Evolutionary conservation across 768 basidiomycete species (phyloP).

Genomic region (Lentinus tigrinus): DNA sequence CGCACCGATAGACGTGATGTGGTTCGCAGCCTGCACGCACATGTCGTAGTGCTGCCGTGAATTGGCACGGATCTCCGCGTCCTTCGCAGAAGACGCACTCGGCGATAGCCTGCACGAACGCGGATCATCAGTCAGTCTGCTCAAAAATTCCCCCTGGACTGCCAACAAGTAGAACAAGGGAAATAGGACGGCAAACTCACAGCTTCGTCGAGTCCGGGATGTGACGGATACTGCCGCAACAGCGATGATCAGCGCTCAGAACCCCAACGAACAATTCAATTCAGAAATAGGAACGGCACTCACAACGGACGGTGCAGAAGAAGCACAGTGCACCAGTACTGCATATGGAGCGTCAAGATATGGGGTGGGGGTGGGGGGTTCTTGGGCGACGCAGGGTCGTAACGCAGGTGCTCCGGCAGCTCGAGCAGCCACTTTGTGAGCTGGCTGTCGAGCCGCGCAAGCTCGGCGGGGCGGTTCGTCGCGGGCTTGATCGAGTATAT

Average conservation of each 20-base stretch:
- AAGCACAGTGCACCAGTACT: conserved; percentile 80
- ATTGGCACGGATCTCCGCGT: conserved; percentile 50
- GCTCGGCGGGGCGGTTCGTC: conserved; percentile 57
- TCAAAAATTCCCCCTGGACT: not conserved
- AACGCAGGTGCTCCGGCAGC: conserved; percentile 66
- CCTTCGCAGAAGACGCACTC: conserved; percentile 34
- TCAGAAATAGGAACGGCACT: conserved; percentile 29
- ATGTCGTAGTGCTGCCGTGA: conserved; percentile 70
- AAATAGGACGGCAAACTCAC: conserved; percentile 14
- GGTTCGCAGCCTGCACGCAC: conserved; percentile 75
- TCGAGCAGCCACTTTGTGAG: conserved; percentile 77
- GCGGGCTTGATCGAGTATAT: conserved; percentile 67
- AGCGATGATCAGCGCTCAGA: not conserved
- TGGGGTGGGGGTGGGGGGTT: conserved; percentile 54
- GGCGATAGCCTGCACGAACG: conserved; percentile 8
- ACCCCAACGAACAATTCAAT: not conserved
- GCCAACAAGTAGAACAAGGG: not conserved
- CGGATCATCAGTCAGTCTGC: not conserved
- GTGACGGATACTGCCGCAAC: conserved; percentile 30
- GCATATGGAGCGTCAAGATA: conserved; percentile 76
- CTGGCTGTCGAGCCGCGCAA: conserved; percentile 53
- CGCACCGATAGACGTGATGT: conserved; percentile 69
- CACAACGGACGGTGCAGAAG: conserved; percentile 80
- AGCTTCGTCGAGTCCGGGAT: conserved; percentile 21
- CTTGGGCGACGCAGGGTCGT: conserved; percentile 50